A percentile compares a stretch with the other conserved stretches of the same genome.
phyloP scores from a whole-genome alignment of 148 eudicot genomes.

The Spergularia marina region DNA sequence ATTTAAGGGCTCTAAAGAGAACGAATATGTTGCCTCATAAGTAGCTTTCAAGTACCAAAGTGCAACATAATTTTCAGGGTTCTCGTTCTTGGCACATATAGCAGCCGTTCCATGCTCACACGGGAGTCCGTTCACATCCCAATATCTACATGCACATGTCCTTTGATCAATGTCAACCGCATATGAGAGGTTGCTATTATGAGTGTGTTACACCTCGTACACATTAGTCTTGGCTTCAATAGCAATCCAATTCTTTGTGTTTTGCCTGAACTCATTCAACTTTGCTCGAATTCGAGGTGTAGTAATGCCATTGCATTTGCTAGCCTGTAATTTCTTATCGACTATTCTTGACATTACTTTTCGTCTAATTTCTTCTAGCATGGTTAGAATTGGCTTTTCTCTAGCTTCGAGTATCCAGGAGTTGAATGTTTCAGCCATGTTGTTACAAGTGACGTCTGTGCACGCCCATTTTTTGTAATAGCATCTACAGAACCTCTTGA shows the following conservation, averaged over 20 bases:
- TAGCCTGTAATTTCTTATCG: background rate
- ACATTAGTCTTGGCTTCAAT: constrained; percentile 15
- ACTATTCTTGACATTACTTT: no score
- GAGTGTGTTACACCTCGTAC: constrained; percentile 17
- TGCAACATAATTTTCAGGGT: background rate
- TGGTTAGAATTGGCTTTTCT: background rate
- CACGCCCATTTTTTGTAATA: background rate
- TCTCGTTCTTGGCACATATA: constrained; percentile 10
- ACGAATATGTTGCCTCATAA: background rate
- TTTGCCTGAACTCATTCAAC: background rate
- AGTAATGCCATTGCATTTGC: background rate
- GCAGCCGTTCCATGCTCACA: constrained; percentile 9
- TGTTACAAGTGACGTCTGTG: background rate
- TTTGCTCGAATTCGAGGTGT: background rate
- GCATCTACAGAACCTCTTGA: background rate
- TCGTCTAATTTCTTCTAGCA: no score
- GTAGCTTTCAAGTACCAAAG: background rate
- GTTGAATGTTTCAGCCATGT: constrained; percentile 9
- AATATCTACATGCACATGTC: constrained; percentile 6
- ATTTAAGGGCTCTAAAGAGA: background rate
- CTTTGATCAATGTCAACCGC: background rate
- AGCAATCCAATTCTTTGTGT: background rate
- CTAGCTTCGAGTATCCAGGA: constrained; percentile 4
- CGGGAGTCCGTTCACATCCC: background rate
- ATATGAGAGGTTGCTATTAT: background rate